Evolutionary conservation across 306 rosid species (phyloP), one percentile per base, ranked within the genome.

Genomic region (Prosopis cineraria): DNA sequence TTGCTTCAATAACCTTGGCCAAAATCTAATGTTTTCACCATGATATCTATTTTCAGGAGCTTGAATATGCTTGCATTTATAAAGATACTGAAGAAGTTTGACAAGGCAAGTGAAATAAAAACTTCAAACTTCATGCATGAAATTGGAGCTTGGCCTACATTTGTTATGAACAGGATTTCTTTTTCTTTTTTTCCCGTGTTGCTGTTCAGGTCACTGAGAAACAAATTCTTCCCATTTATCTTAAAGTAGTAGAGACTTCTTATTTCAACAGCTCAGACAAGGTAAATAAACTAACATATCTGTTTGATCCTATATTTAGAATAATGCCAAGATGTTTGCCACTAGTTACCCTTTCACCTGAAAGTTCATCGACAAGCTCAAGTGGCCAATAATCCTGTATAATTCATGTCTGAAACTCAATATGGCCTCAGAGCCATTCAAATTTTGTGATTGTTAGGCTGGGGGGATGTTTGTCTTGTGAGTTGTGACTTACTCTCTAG

Each of bases 21-120:
- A 67, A 67, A 22, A 0, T 72, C 86, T 85, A 34, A 84, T 73
- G 59, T 70, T 78, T 74, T 76, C 11, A 52, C 48, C 74, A 66
- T 45, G 36, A 45, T 75, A 64, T 53, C 76, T 68, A 63, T 58
- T 80, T 85, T 65, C 89, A 95, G 99, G 98, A 88, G 85, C 87
- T 86, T 96, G 88, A 96, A 96, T 83, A 77, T 93, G 89, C 98
- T 91, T 85, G 99, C 98, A 70, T 96, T 96, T 72, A 80, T 88
- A 70, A 93, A 96, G 92, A 96, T 96, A 56, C 80, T 96, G 79
- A 96, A 96, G 91, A 96, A 96, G 87, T 96, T 91, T 79, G 99
- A 91, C 89, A 96, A 96, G 89, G 99, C 90, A 83, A 90, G 89
- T 74, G 68, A 34, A 74, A 63, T 63, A 22, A 10, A 60, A 68